Evolutionary conservation across 225 moss, liverwort and hornwort genomes (phyloP), one percentile per base, ranked within the genome.

Genomic region (Rhytidiadelphus loreus): DNA sequence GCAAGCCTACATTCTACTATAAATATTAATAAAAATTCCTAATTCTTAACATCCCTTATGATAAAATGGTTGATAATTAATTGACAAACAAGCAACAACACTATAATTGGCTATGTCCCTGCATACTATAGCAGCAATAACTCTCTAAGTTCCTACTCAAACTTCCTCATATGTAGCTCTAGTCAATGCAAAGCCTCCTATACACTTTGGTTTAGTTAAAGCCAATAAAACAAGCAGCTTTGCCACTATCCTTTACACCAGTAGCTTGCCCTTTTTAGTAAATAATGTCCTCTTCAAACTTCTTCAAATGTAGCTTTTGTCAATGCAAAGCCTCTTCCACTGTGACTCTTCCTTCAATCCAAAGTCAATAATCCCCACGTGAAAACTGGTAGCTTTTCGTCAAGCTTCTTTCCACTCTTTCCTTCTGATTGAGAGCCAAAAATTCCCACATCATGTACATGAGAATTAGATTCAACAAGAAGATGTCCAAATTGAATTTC

Each of bases 231-330:
- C 5, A 52, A 76, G 3, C 0, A 35, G 0, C 33, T 50, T 52
- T 0, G 0, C 21, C 50, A 33, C 0, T 32, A 0, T 48, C 21
- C 8, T 21, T n/a, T 13, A 21, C 8, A 75, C 22, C 2, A 35
- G 0, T 33, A 22, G 5, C 76, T 52, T 0, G 1, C 3, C 5
- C 52, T 4, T 76, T n/a, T n/a, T n/a, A n/a, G n/a, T 0, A 0
- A 13, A 8, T 35, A 13, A 35, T 52, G 22, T 35, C 22, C 0
- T 52, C 52, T 22, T 76, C 35, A 50, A 32, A 33, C 33, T 50
- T 50, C 50, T 7, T n/a, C n/a, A n/a, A n/a, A n/a, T n/a, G 21
- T 52, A 33, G 13, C 21, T 52, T 33, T 76, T 33, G 6, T 77
- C 77, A 52, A 76, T 76, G 13, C 8, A 35, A 50, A 35, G 12